These are phyloP conservation scores for Claviceps citrina DNA, from an alignment of 2,329 filamentous ascomycete species.

Conservation along the genomic window DNA sequence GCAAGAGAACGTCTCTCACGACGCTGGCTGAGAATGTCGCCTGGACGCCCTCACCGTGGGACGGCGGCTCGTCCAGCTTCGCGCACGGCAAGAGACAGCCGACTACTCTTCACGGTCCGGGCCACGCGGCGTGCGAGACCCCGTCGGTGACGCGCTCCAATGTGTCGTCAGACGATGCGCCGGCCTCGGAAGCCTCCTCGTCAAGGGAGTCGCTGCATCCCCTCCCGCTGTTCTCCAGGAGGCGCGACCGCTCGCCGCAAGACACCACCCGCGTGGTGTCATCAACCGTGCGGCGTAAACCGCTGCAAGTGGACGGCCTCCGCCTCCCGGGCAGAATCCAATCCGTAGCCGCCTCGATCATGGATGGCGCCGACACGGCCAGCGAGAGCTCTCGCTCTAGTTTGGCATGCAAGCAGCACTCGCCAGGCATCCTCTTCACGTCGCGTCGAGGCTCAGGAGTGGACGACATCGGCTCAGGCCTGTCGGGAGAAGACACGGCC, in stretches of 20 bases:
- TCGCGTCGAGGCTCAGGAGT: background rate
- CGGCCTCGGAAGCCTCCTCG: background rate
- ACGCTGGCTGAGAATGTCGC: background rate
- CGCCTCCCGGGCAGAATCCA: background rate
- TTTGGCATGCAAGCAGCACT: background rate
- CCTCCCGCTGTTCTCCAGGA: background rate
- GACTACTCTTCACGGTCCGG: background rate
- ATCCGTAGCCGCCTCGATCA: background rate
- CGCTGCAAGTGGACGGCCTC: background rate
- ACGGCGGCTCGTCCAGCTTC: background rate
- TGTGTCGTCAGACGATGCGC: background rate
- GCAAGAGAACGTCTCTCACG: slow-evolving; percentile 1
- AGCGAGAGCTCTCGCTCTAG: background rate
- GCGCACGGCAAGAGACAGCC: background rate
- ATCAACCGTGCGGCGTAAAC: background rate
- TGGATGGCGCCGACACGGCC: background rate
- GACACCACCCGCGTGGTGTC: background rate
- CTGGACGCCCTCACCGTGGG: background rate
- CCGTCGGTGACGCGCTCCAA: background rate
- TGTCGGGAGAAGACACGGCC: background rate
- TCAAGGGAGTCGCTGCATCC: background rate
- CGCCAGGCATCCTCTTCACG: background rate
- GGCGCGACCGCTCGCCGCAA: no score
- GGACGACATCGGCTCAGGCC: background rate
- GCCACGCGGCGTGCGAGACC: background rate